These are phyloP conservation scores for Citeromyces matritensis DNA, from an alignment of 805 yeast genomes.

Conservation along the genomic window DNA sequence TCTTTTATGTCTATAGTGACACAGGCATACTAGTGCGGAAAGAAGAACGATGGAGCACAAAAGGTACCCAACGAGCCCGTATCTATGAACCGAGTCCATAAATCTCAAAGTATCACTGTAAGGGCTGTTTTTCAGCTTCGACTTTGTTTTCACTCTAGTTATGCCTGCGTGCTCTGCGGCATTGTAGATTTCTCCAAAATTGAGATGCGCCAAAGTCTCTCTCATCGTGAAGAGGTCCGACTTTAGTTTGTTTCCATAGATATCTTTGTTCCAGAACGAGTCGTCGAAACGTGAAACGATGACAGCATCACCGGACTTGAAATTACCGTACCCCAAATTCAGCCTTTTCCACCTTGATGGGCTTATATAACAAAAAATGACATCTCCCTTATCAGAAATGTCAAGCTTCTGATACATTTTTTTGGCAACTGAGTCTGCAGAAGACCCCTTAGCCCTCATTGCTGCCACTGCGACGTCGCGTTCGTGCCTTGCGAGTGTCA, in stretches of 20 bases:
- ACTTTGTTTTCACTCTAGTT: slow-evolving; percentile 6
- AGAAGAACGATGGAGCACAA: slow-evolving; percentile 5
- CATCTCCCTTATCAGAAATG: slow-evolving; percentile 18
- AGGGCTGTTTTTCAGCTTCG: slow-evolving; percentile 26
- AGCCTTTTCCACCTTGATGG: slow-evolving; percentile 13
- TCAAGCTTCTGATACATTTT: slow-evolving; percentile 38
- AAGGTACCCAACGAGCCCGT: slow-evolving; percentile 28
- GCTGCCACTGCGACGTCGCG: slow-evolving; percentile 28
- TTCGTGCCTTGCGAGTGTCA: slow-evolving; percentile 17
- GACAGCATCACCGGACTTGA: slow-evolving; percentile 38
- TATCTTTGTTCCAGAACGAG: slow-evolving; percentile 15
- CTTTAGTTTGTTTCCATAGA: slow-evolving; percentile 19
- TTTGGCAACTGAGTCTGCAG: slow-evolving; percentile 21
- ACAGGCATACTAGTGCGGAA: neutral
- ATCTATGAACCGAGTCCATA: slow-evolving; percentile 26
- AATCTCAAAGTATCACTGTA: slow-evolving; percentile 19
- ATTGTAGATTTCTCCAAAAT: slow-evolving; percentile 13
- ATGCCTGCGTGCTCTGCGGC: slow-evolving; percentile 2
- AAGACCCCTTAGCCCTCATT: slow-evolving; percentile 21
- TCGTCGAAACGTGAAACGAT: slow-evolving; percentile 24
- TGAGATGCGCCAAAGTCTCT: slow-evolving; percentile 22
- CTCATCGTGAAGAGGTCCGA: slow-evolving; percentile 15
- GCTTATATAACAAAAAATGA: slow-evolving; percentile 33
- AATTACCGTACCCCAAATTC: slow-evolving; percentile 4
- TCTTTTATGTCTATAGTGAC: neutral